Conservation (phyloP, 2,329 filamentous ascomycete genomes). For the Cladophialophora carrionii region DNA sequence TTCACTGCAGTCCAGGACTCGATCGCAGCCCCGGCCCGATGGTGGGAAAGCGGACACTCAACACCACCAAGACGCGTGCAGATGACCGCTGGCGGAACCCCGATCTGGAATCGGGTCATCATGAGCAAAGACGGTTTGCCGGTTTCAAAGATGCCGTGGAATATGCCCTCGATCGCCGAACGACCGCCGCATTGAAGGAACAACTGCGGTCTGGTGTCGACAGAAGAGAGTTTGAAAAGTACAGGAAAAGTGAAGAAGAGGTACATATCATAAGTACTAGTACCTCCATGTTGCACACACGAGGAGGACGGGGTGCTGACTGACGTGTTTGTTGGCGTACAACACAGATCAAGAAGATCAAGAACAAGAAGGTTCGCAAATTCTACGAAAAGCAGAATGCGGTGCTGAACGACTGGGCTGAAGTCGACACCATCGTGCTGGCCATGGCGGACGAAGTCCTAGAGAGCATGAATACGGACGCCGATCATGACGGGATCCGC, state of each 20-base stretch:
- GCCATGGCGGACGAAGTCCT: slow-evolving; percentile 62
- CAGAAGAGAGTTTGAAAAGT: slow-evolving; percentile 53
- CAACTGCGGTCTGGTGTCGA: slow-evolving; percentile 54
- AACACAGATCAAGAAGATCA: slow-evolving; percentile 50
- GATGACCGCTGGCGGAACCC: slow-evolving; percentile 20
- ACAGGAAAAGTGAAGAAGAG: slow-evolving; percentile 57
- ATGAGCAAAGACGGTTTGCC: slow-evolving; percentile 25
- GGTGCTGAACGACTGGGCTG: slow-evolving; percentile 60
- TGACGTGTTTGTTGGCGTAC: background rate
- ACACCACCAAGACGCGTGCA: slow-evolving; percentile 6
- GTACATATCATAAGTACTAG: slow-evolving; percentile 39
- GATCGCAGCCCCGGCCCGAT: slow-evolving; percentile 4
- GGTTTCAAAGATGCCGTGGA: slow-evolving; percentile 55
- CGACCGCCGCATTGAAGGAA: slow-evolving; percentile 54
- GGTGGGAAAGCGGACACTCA: slow-evolving; percentile 32
- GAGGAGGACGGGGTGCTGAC: slow-evolving; percentile 7
- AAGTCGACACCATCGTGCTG: slow-evolving; percentile 62
- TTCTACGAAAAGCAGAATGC: slow-evolving; percentile 62
- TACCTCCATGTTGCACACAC: background rate
- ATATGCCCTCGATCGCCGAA: slow-evolving; percentile 51
- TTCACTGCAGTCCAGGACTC: background rate
- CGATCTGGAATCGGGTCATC: slow-evolving; percentile 39
- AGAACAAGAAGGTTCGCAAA: slow-evolving; percentile 56
- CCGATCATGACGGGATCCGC: slow-evolving; percentile 59
- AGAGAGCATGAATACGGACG: slow-evolving; percentile 63